Percentiles rank a stretch among this genome's conserved stretches.
These are phyloP conservation scores for Calonectria honghensis DNA, from an alignment of 2,329 filamentous ascomycete species.

Conservation along the genomic window DNA sequence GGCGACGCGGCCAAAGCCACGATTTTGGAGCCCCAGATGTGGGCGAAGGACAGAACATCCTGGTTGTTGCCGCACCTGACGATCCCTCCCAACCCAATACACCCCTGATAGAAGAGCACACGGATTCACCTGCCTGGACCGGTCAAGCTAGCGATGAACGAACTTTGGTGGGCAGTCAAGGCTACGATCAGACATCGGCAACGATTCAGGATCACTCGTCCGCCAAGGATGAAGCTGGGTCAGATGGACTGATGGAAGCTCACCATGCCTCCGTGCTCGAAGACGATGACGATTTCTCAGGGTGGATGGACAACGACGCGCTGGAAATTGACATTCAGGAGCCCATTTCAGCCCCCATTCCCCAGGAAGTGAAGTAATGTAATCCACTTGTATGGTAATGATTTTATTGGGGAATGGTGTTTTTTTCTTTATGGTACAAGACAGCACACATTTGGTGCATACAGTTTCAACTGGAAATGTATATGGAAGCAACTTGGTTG, in stretches of 20 bases:
- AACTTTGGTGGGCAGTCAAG: slow-evolving; percentile 43
- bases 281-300: slow-evolving; percentile 60
- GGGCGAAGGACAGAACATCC: slow-evolving; percentile 69
- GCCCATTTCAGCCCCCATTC: slow-evolving; percentile 37
- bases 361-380: slow-evolving; percentile 51
- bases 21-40: slow-evolving; percentile 53
- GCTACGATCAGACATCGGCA: slow-evolving; percentile 41
- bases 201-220: slow-evolving; percentile 38
- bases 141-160: slow-evolving; percentile 41
- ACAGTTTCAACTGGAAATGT: not conserved
- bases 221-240: not conserved
- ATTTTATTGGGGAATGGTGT: slow-evolving; percentile 39
- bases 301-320: slow-evolving; percentile 60
- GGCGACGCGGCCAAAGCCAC: slow-evolving; percentile 61
- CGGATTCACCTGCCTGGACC: slow-evolving; percentile 45
- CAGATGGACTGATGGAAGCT: slow-evolving; percentile 27
- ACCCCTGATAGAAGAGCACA: slow-evolving; percentile 64
- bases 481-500: slow-evolving; percentile 14
- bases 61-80: slow-evolving; percentile 79
- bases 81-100: slow-evolving; percentile 75
- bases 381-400: slow-evolving; percentile 30
- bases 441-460: slow-evolving; percentile 1
- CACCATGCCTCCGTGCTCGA: slow-evolving; percentile 40
- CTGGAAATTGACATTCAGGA: slow-evolving; percentile 52
- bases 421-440: slow-evolving; percentile 18